Base-by-base conservation (phyloP, 1,139 yeast genomes). In the Saccharomyces hybrid region DNA sequence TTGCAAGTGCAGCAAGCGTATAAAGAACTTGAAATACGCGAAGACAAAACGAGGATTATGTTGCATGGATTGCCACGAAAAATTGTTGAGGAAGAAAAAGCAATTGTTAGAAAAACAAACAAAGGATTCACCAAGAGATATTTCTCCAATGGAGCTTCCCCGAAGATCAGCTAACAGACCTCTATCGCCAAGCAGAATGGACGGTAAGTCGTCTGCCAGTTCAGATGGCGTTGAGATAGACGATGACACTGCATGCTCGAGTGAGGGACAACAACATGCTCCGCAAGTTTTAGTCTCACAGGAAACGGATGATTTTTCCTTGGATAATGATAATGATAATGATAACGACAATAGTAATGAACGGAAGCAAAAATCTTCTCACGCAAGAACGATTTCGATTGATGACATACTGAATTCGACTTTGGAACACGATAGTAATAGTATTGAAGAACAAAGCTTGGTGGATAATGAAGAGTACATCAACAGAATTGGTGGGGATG, bases 351-450 rank as follows among this genome's bases (percentile, higher is more conserved):
- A 32, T 23, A 31, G 46, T 6, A 28, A 16, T 31, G 44, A 31
- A 4, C 16, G 16, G 14, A 30, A 34, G 9, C 11, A 44, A 44
- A 44, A 49, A 34, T 14, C 49, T 4, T 49, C 41, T 32, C 65
- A 62, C 47, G 41, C 57, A 5, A 58, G 63, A 61, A 57, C 56
- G 55, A 64, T 56, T 44, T 56, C 51, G 7, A 62, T 68, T 31
- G 71, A 68, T 54, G 70, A 66, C 49, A 64, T 68, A 48, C 50
- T 68, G 38, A 65, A 66, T 52, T 62, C 65, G 11, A 68, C 71
- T 3, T 54, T 68, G 44, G 63, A 63, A 30, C 57, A 62, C 27
- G 61, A 62, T 42, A 60, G 58, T 7, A 57, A 61, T 16, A 61
- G 56, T 41, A 50, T 53, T 34, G 49, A 52, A n/a, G 51, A 44